Evolutionary conservation across 1,284 basidiomycete genomes (phyloP), one percentile per base, ranked within the genome.

Genomic region (Ceratobasidium sp.): DNA sequence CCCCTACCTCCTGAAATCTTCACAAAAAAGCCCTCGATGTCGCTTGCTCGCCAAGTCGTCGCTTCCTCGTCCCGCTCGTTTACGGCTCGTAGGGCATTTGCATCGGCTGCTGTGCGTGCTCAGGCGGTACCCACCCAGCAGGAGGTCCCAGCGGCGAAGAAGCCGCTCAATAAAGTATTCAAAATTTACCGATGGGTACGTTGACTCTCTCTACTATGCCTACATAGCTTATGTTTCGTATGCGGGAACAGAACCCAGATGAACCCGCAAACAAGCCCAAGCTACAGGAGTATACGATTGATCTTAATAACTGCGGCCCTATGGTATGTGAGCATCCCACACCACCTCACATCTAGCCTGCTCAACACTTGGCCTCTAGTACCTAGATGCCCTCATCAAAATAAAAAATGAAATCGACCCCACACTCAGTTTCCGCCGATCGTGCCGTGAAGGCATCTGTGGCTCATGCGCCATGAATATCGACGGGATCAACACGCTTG

Each of bases 381-480:
- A 97, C 70, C 90, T 97, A 64, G 96, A 97, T 81, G 95, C 94
- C 1, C 90, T 97, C 81, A 98, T 99, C 87, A 99, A 99, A 87
- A 98, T 99, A 85, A 99, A 99, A 90, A 99, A 99, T 85, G 97
- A 99, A 85, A 83, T 97, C 34, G 97, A 99, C 87, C 94, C 97
- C 7, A 98, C 97, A 1, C 88, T 99, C 61, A 98, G 97, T 19
- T 99, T 99, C 89, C 92, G 97, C 77, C 91, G 97, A 76, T 98
- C 95, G 43, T 99, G 97, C 89, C 88, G 97, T 80, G 97, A 99
- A 87, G 97, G 97, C 78, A 99, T 99, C 82, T 99, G 98, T 82
- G 98, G 97, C 61, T 97, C 95, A 19, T 99, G 97, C 84, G 97
- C 97, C 78, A 98, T 99, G 97, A 99, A 99, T 89, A 95, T 99